phyloP scores from a whole-genome alignment of 1,139 yeast genomes.

The Candida freyschussii region DNA sequence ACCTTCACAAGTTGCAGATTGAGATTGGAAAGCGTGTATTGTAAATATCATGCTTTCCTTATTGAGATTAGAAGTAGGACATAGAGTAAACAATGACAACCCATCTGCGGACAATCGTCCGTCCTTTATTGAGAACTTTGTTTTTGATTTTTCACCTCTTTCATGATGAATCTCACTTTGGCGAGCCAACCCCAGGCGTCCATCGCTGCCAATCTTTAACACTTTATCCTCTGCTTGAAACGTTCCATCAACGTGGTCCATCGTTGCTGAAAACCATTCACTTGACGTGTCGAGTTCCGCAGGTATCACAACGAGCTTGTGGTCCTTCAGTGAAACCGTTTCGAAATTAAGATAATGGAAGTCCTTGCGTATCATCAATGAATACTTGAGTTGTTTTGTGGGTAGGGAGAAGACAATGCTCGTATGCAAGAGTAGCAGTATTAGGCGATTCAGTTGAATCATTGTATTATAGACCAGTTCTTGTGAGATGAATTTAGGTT shows the following conservation, averaged over 20 bases:
- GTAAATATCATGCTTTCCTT: slow-evolving; percentile 1
- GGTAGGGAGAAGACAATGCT: slow-evolving; percentile 8
- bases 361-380: slow-evolving; percentile 6
- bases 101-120: slow-evolving; percentile 13
- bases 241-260: slow-evolving; percentile 6
- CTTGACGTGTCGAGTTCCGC: background rate
- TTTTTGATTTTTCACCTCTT: slow-evolving; percentile 1
- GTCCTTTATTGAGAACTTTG: slow-evolving; percentile 15
- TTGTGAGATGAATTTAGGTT: too few species aligned
- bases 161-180: background rate
- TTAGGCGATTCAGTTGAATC: too few species aligned
- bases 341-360: slow-evolving; percentile 11
- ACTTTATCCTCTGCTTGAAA: slow-evolving; percentile 4
- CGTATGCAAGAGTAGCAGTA: too few species aligned
- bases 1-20: slow-evolving; percentile 5
- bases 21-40: slow-evolving; percentile 3
- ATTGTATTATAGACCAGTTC: too few species aligned
- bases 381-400: slow-evolving; percentile 8
- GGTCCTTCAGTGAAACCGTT: slow-evolving; percentile 4
- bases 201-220: slow-evolving; percentile 4
- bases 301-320: slow-evolving; percentile 1
- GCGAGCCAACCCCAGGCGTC: background rate
- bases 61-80: slow-evolving; percentile 6
- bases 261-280: slow-evolving; percentile 6
- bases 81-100: slow-evolving; percentile 9